Base-by-base conservation (phyloP, 2,329 filamentous ascomycete species). In the Fusarium verrucosum region DNA sequence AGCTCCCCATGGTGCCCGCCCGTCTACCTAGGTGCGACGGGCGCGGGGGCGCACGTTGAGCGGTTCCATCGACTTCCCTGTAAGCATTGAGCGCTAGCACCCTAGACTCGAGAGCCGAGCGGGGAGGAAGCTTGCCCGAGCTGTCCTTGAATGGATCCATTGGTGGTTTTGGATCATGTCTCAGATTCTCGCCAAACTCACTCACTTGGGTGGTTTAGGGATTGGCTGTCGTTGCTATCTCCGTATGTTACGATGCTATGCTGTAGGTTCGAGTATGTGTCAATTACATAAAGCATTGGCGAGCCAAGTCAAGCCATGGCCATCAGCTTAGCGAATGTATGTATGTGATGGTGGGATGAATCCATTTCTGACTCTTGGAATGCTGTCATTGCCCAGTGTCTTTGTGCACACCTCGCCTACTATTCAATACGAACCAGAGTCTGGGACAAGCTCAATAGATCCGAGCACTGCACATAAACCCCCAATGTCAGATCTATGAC, bases 161-260 rank as follows among this genome's bases (percentile, higher is more conserved):
- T 58, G 57, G 50, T 42, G 46, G 62, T 42, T 66, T 66, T 66
- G 50, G 32, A 50, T 45, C 10, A 16, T 61, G 63, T 66, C 64
- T 66, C 63, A 60, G 58, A 66, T 60, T 63, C 54, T 43, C 51
- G 59, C 33, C 47, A 62, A 58, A 45, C 17, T 28, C 45, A 37
- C n/a, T n/a, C n/a, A n/a, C n/a, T n/a, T n/a, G n/a, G n/a, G n/a
- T n/a, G n/a, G n/a, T n/a, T n/a, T n/a, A n/a, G n/a, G n/a, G n/a
- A n/a, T n/a, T n/a, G n/a, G n/a, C n/a, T n/a, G n/a, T n/a, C n/a
- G n/a, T n/a, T n/a, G n/a, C n/a, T n/a, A n/a, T n/a, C n/a, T n/a
- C n/a, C 22, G 16, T 32, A 17, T 49, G 38, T 22, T 36, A 13
- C 30, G 23, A 23, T n/a, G 6, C n/a, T 20, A 40, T 37, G 26